These are phyloP conservation scores for Cotoneaster glaucophyllus DNA, from an alignment of 306 rosid species.

Conservation along the genomic window DNA sequence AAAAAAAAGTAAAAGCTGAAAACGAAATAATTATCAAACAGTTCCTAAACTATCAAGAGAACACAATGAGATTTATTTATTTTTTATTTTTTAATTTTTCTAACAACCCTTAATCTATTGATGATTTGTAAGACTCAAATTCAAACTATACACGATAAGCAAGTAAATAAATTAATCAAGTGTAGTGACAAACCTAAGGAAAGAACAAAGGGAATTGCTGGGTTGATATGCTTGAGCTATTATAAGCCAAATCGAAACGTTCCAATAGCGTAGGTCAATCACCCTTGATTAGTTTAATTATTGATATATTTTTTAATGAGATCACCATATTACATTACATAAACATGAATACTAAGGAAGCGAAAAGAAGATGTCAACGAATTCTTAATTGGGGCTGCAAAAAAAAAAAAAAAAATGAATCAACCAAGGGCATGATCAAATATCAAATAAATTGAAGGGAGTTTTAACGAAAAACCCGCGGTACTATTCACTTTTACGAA, in stretches of 20 bases:
- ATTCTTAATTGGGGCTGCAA: background rate
- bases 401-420: background rate
- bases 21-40: too few relatives aligned
- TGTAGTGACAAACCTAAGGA: background rate
- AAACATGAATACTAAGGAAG: background rate
- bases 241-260: constrained; percentile 11
- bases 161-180: background rate
- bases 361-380: background rate
- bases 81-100: background rate
- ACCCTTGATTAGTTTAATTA: background rate
- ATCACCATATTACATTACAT: background rate
- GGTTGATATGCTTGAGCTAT: background rate
- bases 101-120: background rate
- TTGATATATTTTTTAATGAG: background rate
- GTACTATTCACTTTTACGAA: too few relatives aligned
- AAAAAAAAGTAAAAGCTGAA: too few relatives aligned
- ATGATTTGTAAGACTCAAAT: too few relatives aligned
- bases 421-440: background rate
- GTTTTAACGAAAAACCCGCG: too few relatives aligned
- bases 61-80: background rate
- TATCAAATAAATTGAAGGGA: background rate
- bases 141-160: background rate
- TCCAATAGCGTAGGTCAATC: constrained; percentile 5
- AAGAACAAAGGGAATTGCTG: background rate
- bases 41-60: too few relatives aligned